Evolutionary conservation across 129 eudicot genomes (phyloP), one percentile per base, ranked within the genome.

Genomic region (Solidago caesia): DNA sequence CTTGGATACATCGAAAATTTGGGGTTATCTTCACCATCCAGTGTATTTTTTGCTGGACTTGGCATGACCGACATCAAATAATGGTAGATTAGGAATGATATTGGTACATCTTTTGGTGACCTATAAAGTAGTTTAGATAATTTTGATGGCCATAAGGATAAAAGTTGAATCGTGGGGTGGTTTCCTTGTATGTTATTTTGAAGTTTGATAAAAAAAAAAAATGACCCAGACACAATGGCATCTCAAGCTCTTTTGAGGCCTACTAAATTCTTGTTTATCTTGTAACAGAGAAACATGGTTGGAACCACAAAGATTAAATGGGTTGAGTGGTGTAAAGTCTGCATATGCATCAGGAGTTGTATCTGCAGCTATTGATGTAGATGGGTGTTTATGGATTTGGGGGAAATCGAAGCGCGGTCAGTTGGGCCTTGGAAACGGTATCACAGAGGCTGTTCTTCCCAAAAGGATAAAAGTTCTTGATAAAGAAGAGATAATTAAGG

Each of bases 341-440:
- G 87, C 96, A 59, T 91, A 33, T 85, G 97, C 96, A 44, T 94
- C 97, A 5, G 99, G 99, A 72, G 99, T 90, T 27, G 83, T 87
- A 52, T 95, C 99, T 69, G 86, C 87, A 45, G 99, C 96, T 4
- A 53, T 91, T 25, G 89, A 88, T 53, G 79, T 62, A 60, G 89
- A 91, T 46, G 99, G 99, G 10, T 82, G 88, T 8, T 67, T 95
- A 70, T 95, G 94, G 97, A 87, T 91, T 26, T 95, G 99, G 97
- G 97, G 99, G 52, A 87, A 82, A 79, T 91, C 99, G 2, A 95
- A 89, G 64, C 89, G 92, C 8, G 99, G 99, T 39, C 97, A 95
- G 71, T 85, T 95, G 26, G 99, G 99, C 55, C 89, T 91, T 25
- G 99, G 99, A 27, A 70, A 72, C 63, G 94, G 89, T 53, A 76